Evolutionary conservation across 2,329 filamentous ascomycete species (phyloP).

Genomic region (Apiospora marii): DNA sequence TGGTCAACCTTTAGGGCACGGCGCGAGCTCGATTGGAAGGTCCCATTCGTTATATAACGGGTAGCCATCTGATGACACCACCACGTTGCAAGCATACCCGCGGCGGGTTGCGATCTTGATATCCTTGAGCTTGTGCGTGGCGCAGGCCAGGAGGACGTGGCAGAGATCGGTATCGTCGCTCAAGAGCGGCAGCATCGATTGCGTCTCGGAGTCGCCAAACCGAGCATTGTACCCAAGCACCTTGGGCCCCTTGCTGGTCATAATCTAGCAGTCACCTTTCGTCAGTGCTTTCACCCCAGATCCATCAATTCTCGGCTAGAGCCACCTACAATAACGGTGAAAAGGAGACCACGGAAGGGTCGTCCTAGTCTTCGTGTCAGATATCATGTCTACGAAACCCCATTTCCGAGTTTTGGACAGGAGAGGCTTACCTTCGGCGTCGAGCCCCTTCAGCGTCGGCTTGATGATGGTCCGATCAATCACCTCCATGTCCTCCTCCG

Average conservation of each 20-base stretch:
- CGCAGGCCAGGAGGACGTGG: slow-evolving; percentile 23
- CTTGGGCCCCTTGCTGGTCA: slow-evolving; percentile 49
- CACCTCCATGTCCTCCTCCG: neutral
- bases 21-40: neutral
- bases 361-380: neutral
- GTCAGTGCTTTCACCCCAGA: neutral
- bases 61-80: slow-evolving; percentile 13
- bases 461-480: neutral
- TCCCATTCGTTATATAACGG: neutral
- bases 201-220: slow-evolving; percentile 91
- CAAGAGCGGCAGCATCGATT: slow-evolving; percentile 59
- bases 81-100: slow-evolving; percentile 23
- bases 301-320: neutral
- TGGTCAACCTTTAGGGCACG: neutral
- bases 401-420: neutral
- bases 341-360: neutral
- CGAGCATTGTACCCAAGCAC: slow-evolving; percentile 93
- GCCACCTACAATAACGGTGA: neutral
- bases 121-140: neutral
- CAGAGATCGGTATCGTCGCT: slow-evolving; percentile 5
- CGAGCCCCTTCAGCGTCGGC: neutral
- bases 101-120: neutral
- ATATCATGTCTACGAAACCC: neutral
- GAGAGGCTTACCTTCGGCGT: neutral
- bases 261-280: neutral